These are phyloP conservation scores for Claviceps sp. DNA, from an alignment of 2,329 filamentous ascomycete genomes.

Conservation along the genomic window DNA sequence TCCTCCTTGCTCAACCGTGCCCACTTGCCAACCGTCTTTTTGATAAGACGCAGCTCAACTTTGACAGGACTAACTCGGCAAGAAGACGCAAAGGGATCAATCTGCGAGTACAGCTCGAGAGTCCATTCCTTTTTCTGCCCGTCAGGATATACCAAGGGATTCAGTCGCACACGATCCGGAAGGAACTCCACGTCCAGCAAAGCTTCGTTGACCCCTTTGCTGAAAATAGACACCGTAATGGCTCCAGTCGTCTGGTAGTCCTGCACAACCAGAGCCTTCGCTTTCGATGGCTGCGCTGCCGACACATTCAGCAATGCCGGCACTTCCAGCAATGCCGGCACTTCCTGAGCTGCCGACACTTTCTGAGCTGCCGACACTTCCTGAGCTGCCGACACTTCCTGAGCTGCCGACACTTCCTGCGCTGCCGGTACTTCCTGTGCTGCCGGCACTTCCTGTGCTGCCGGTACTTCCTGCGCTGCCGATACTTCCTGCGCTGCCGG, in stretches of 20 bases:
- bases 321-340: background rate
- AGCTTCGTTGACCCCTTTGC: conserved; percentile 27
- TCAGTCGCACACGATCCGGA: conserved; percentile 14
- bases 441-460: background rate
- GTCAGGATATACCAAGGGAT: conserved; percentile 20
- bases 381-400: background rate
- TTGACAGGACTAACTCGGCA: conserved; percentile 61
- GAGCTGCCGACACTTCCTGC: background rate
- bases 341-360: no score
- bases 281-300: background rate
- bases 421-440: background rate
- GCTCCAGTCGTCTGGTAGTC: conserved; percentile 22
- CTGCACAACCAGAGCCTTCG: conserved; percentile 14
- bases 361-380: no score
- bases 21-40: conserved; percentile 59
- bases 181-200: conserved; percentile 24
- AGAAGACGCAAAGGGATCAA: conserved; percentile 48
- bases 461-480: background rate
- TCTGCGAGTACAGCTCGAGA: conserved; percentile 49
- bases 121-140: conserved; percentile 50
- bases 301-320: no score
- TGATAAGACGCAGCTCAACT: conserved; percentile 62
- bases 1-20: conserved; percentile 16
- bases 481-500: background rate
- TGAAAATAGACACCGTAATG: conserved; percentile 28